Conservation (phyloP, 2,329 filamentous ascomycete species). For the Trichophyton schoenleinii region DNA sequence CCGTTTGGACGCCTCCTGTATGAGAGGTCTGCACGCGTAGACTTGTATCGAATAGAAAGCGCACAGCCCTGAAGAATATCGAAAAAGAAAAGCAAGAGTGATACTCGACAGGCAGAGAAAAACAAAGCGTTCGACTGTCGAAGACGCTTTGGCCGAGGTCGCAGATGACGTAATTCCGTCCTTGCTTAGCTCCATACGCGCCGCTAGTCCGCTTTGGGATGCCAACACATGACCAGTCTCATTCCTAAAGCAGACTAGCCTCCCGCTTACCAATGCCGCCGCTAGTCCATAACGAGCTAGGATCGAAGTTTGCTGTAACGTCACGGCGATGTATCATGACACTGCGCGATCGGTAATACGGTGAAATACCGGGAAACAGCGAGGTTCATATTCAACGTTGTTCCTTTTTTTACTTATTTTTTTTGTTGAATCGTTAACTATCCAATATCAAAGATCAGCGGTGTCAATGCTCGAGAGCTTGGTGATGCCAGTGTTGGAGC, state of each 20-base stretch:
- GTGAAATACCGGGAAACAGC: background rate
- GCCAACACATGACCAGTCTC: background rate
- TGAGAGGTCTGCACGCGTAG: background rate
- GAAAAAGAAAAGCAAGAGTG: background rate
- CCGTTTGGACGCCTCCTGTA: constrained; percentile 1
- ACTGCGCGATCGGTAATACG: background rate
- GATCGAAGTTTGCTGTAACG: background rate
- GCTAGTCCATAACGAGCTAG: background rate
- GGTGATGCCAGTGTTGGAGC: background rate
- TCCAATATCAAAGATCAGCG: background rate
- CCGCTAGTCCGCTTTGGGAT: background rate
- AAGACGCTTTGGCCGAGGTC: background rate
- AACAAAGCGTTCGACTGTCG: background rate
- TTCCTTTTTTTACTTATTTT: too few species aligned
- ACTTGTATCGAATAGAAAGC: background rate
- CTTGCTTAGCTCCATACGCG: background rate
- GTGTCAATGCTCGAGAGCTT: background rate
- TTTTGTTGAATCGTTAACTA: too few species aligned
- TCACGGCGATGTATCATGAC: background rate
- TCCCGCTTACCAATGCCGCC: background rate
- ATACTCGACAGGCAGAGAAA: background rate
- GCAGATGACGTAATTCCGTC: background rate
- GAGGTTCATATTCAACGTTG: too few species aligned
- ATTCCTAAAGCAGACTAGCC: background rate
- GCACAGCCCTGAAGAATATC: background rate